Base-by-base conservation (phyloP, 345 rosid species). In the Populus nigra region DNA sequence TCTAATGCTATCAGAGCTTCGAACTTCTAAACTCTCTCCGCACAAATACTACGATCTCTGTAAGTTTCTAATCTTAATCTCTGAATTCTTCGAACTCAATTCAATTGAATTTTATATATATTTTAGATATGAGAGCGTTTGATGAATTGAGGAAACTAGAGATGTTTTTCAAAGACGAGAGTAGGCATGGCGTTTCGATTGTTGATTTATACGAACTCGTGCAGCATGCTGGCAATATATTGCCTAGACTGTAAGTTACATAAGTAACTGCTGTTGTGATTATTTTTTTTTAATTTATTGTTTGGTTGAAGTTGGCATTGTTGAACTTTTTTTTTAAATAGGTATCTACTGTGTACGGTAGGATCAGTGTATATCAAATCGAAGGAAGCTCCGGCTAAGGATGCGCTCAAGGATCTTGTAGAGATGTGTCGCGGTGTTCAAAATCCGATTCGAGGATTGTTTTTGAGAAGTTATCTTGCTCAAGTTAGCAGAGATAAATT, bases 401-500 rank as follows among this genome's bases (percentile, higher is more conserved):
- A 96, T 80, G 91, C 91, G 74, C 97, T 96, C 67, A 91, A 92
- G 85, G 99, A 93, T 89, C 97, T 96, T 47, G 99, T 91, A 70
- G 99, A 96, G 83, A 96, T 96, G 99, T 96, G 99, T 71, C 97
- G 92, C 50, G 98, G 94, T 57, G 91, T 96, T 87, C 99, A 96
- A 87, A 86, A 96, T 89, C 99, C 99, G 59, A 79, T 93, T 47
- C 97, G 97, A n/a, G 99, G 99, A 81, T 92, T 96, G 66, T 96
- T 96, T 83, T 83, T 96, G 75, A 91, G 99, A 86, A 96, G 98
- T 85, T 96, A 96, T 83, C 98, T 96, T 83, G 90, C 99, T 39
- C 99, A 89, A 89, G 85, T 91, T 69, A 92, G 98, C 78, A 89
- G 94, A 83, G 95, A 93, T 85, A 96, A 96, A 82, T 89, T 93